Conservation (phyloP, 2,329 filamentous ascomycete species). For the Colletotrichum salicis region DNA sequence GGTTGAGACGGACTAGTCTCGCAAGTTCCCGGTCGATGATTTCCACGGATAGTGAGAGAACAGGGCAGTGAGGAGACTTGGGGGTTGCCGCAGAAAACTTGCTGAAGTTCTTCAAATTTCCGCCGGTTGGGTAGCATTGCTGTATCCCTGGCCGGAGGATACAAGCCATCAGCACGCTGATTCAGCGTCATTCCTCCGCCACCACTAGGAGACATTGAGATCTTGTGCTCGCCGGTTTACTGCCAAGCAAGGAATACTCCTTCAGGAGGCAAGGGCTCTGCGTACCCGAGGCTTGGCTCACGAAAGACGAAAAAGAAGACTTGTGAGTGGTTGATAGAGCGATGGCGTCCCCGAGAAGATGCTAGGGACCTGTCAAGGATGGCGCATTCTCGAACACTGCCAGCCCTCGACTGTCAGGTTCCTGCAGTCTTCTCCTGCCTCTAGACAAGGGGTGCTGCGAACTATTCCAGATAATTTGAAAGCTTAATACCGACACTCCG, state of each 20-base stretch:
- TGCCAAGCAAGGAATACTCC: background rate
- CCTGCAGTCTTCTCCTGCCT: background rate
- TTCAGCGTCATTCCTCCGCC: constrained; percentile 1
- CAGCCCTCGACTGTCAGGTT: background rate
- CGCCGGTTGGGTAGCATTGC: constrained; percentile 3
- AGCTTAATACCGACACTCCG: background rate
- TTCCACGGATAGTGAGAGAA: background rate
- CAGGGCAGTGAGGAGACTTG: background rate
- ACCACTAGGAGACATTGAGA: background rate
- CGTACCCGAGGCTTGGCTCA: background rate
- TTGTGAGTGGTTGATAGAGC: background rate
- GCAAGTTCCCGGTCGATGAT: constrained; percentile 9
- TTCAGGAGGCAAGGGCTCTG: background rate
- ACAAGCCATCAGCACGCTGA: background rate
- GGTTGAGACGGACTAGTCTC: constrained; percentile 1
- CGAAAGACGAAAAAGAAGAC: background rate
- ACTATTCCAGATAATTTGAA: background rate
- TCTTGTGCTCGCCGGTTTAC: background rate
- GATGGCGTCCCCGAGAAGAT: background rate
- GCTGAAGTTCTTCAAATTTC: constrained; percentile 8
- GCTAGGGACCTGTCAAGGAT: constrained; percentile 2
- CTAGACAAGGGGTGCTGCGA: background rate
- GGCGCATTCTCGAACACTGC: constrained; percentile 3
- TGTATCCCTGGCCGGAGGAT: constrained; percentile 14
- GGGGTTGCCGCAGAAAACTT: background rate